A percentile compares a stretch with the other conserved stretches of the same genome.
phyloP scores from a whole-genome alignment of 805 yeast genomes.

The Kodamaea neixiangensis region DNA sequence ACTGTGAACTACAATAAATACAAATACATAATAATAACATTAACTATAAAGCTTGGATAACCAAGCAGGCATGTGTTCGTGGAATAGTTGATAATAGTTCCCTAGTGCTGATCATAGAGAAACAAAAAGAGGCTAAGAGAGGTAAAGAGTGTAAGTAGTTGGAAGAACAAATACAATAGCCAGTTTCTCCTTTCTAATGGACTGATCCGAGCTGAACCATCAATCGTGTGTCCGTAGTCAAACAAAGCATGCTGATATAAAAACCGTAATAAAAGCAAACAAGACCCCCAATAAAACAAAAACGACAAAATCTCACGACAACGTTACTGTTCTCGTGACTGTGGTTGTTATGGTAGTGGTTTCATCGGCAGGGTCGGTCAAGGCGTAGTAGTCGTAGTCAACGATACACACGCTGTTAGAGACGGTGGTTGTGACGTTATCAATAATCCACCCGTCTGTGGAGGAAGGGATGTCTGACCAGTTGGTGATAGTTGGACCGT shows the following conservation, averaged over 20 bases:
- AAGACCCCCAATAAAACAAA: constrained; percentile 3
- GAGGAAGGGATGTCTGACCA: constrained; percentile 20
- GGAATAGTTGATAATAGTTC: constrained; percentile 5
- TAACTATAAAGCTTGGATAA: background rate
- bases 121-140: background rate
- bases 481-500: constrained; percentile 32
- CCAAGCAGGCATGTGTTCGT: constrained; percentile 2
- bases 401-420: constrained; percentile 36
- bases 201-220: constrained; percentile 8
- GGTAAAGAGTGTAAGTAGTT: constrained; percentile 1
- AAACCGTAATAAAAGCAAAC: constrained; percentile 2
- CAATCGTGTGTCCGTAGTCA: constrained; percentile 7
- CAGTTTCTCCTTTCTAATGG: constrained; percentile 4
- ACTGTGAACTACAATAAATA: no score
- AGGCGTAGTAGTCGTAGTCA: constrained; percentile 36
- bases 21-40: background rate
- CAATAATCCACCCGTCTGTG: constrained; percentile 36
- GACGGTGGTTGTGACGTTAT: constrained; percentile 31
- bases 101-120: constrained; percentile 8
- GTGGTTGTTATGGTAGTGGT: constrained; percentile 38
- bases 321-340: constrained; percentile 39
- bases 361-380: constrained; percentile 23
- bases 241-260: background rate
- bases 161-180: constrained; percentile 4
- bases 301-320: constrained; percentile 7